Evolutionary conservation across 345 rosid species (phyloP), one percentile per base, ranked within the genome.

Genomic region (Theobroma cacao): DNA sequence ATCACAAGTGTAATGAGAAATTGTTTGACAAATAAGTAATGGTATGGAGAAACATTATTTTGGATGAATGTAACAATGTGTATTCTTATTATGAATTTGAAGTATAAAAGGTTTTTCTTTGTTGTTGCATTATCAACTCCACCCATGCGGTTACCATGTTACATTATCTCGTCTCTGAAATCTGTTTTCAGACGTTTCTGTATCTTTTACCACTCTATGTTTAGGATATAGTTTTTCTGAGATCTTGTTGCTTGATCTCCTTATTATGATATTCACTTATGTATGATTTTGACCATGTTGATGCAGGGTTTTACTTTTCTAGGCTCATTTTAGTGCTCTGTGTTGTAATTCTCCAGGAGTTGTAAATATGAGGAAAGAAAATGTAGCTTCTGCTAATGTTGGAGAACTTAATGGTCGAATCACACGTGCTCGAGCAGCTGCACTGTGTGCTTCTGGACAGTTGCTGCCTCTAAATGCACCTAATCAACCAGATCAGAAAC

Each of bases 371-470:
- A 85, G 81, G 83, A 85, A 84, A 61, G 88, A 88, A 79, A 88
- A 79, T 84, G 71, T 72, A 64, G 70, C 76, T 76, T 75, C 84
- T 76, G 84, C 74, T 22, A 66, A 78, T 75, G 80, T 62, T 73
- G 78, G 85, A 79, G 83, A 68, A 24, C 67, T 79, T 80, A 80
- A 75, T 80, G 90, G 86, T 74, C 90, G 91, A 62, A 72, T 93
- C 41, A 94, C 98, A 70, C 95, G 98, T 66, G 82, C 98, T 72
- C 80, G 87, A 78, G 93, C 90, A 40, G 89, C 94, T 73, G 87
- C 88, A 30, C 71, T 91, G 70, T 78, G 79, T 60, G 82, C 88
- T 48, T 79, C 87, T 56, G 81, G 81, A 50, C 74, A 79, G 75
- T 36, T 80, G 48, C 72, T 80, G 28, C 80, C 88, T 75, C 79